Evolutionary conservation across 768 basidiomycete genomes (phyloP).

Genomic region (Russula abietina): DNA sequence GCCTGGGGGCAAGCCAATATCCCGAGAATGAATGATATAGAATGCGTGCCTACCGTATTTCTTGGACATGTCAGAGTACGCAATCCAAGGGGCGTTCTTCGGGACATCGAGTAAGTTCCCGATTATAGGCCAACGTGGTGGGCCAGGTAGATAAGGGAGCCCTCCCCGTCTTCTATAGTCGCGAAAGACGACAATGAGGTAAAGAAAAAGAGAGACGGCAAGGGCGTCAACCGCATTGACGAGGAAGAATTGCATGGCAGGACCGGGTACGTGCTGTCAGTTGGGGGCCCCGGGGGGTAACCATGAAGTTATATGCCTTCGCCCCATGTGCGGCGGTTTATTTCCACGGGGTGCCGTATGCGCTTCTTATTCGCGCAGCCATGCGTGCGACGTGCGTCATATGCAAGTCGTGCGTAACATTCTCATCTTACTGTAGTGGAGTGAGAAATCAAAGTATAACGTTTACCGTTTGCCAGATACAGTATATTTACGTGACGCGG

Average conservation of each 20-base stretch:
- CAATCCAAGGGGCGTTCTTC: not conserved
- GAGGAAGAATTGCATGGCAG: not conserved
- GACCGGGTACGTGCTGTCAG: no score
- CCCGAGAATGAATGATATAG: no score
- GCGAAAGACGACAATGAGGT: not conserved
- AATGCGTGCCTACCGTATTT: not conserved
- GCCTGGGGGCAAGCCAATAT: not conserved
- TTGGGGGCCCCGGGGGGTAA: no score
- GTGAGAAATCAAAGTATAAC: no score
- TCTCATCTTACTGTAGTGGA: no score
- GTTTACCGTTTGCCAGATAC: no score
- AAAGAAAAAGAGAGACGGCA: not conserved
- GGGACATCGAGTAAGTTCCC: constrained; percentile 8
- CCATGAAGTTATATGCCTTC: no score
- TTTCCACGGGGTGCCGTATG: not conserved
- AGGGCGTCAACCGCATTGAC: not conserved
- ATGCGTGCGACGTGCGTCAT: no score
- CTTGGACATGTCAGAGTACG: constrained; percentile 6
- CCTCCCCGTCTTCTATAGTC: constrained; percentile 4
- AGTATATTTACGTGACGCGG: no score
- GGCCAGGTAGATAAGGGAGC: constrained; percentile 13
- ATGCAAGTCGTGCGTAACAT: no score
- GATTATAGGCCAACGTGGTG: not conserved
- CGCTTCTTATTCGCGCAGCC: no score
- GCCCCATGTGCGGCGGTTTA: not conserved